Evolutionary conservation across 73 alveolate genomes (phyloP), one percentile per base, ranked within the genome.

Genomic region (Uronychia setigera): DNA sequence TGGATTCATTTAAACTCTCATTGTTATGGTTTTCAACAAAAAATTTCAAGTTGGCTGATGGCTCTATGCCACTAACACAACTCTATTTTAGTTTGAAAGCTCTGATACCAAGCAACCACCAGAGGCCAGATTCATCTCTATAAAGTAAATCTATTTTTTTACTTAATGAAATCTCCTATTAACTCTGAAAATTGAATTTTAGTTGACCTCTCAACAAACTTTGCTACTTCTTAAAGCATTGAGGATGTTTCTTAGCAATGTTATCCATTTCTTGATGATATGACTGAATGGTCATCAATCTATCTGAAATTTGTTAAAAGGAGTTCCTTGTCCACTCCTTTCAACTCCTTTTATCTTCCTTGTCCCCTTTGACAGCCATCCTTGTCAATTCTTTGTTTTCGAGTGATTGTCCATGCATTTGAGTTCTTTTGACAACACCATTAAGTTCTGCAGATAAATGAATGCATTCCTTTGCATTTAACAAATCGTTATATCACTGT

Each of bases 101-200:
- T 91, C 90, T 93, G 88, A 94, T 84, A 19, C 94, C 94, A 35
- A 93, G 88, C 74, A 93, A 91, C 98, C 98, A 93, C 98, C 98
- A 93, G 29, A 87, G 81, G 1, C 98, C 98, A 26, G 94, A 86
- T 93, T 93, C 98, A 87, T 93, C 98, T 84, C n/a, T n/a, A n/a
- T n/a, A n/a, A n/a, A n/a, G n/a, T n/a, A n/a, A n/a, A n/a, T n/a
- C n/a, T n/a, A n/a, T n/a, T n/a, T n/a, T n/a, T n/a, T n/a, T n/a
- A n/a, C n/a, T 93, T 93, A 9, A 91, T 90, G 78, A 86, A 93
- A 81, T 93, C 98, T 0, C 93, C 96, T 0, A 94, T 95, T 80
- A 93, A 74, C 80, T 94, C 98, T 60, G 91, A 87, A 77, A 94
- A 92, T 79, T 89, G 85, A 58, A 88, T 86, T 77, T 90, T 92